Base-by-base conservation (phyloP, 352 stramenopile genomes). In the Bremia lactucae region DNA sequence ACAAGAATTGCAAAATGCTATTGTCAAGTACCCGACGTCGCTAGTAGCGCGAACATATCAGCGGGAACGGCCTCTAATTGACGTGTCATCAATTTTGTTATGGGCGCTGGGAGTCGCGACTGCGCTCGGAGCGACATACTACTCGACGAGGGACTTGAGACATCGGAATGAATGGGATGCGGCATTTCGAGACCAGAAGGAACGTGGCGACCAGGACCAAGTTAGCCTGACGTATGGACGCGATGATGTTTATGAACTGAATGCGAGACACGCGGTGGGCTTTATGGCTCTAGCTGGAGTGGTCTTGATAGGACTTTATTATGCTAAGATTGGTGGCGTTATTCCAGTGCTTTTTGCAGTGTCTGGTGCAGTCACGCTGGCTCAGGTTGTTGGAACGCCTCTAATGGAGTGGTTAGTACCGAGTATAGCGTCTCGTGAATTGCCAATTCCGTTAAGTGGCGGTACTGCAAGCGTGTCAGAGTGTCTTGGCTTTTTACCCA, bases 301-400 rank as follows among this genome's bases (percentile, higher is more conserved):
- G 3, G 81, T 85, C 42, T 57, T 89, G 36, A 80, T 67, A 10
- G 20, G 87, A 1, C 72, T 87, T 4, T 89, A 83, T 52, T 89
- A 72, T 35, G 55, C 87, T 15, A 83, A 85, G 26, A 52, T 83
- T 33, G 60, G 57, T 9, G 52, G 59, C 13, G 35, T 72, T 2
- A 68, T 89, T 33, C 75, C 76, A 2, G 63, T 89, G 20, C 56
- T 89, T n/a, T 89, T 86, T 36, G 58, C 62, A 6, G 16, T 87
- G 11, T 85, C 73, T 4, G 65, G 63, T 18, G 46, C 62, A 0
- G 62, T 37, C 6, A 75, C 73, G 3, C 50, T 87, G 19, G 67
- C 65, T 6, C 67, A 83, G 26, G 52, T 89, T n/a, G 46, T 86
- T 9, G 49, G 49, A 33, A 62, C 50, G 29, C 72, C 76, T 10